Evolutionary conservation across 805 yeast genomes (phyloP), one percentile per base, ranked within the genome.

Genomic region (Nakazawaea ernobii): DNA sequence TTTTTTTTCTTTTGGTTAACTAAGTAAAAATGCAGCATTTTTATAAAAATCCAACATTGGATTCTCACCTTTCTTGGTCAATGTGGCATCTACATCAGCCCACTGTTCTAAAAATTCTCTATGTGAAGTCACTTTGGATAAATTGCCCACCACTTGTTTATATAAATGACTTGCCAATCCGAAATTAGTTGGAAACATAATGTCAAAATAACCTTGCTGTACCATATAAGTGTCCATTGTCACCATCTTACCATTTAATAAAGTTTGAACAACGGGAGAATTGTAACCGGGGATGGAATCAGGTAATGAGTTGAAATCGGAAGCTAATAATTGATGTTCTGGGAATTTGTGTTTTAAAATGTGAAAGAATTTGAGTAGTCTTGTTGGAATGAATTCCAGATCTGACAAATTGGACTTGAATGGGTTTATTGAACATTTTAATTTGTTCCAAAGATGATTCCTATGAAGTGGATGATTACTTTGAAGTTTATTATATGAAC

Each of bases 151-250:
- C 13, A 86, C 76, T 51, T 76, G 75, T 14, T 70, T 67, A 59
- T 88, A 89, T 50, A 87, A 51, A 42, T 81, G 84, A 36, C 77
- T 70, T 4, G 81, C 79, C 8, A 80, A 67, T 7, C 67, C 65
- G 61, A 88, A 89, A 57, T 88, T 85, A 0, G 95, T 88, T 8
- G 95, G 87, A 58, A 88, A 88, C 84, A 86, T 80, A 43, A 88
- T 87, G 62, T 88, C 95, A 60, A 86, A 88, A 58, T 75, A 84
- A 0, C 96, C 96, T 59, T 86, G 95, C 35, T 83, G 74, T n/a
- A 78, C 84, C 91, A 88, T 82, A 61, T 81, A 87, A 0, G 91
- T 80, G 35, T 80, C 73, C 0, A 83, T 77, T 17, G 86, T 81
- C 4, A 86, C 74, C 82, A 85, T 84, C 48, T 72, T 69, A 52